Conservation (phyloP, 1,284 basidiomycete genomes). For the Rhodotorula sp. region DNA sequence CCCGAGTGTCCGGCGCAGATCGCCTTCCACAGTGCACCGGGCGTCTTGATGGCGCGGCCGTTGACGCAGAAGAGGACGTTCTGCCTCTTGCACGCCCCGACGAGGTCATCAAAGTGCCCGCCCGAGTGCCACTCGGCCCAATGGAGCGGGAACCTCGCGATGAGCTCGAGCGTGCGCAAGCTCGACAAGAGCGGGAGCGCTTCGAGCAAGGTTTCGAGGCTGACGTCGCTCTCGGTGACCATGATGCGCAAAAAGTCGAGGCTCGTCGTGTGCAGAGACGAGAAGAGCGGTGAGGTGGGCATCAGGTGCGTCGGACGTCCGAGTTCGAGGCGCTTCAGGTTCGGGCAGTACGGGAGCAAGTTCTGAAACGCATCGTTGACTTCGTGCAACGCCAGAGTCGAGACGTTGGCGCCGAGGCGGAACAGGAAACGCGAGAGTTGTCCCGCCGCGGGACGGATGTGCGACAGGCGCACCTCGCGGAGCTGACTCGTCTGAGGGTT, state of each 20-base stretch:
- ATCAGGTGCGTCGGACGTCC: neutral
- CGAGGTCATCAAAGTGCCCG: slow-evolving; percentile 1
- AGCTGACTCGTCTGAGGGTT: neutral
- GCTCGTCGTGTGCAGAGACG: neutral
- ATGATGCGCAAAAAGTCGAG: slow-evolving; percentile 22
- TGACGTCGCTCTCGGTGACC: neutral
- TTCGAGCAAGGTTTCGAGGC: neutral
- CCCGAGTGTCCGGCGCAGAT: neutral
- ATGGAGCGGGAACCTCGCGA: slow-evolving; percentile 14
- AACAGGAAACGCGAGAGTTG: slow-evolving; percentile 7
- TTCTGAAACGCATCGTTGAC: neutral
- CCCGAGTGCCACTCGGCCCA: slow-evolving; percentile 4
- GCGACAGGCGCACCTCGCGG: slow-evolving; percentile 16
- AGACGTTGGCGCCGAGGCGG: slow-evolving; percentile 11
- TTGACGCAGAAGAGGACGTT: slow-evolving; percentile 13
- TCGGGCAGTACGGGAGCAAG: neutral
- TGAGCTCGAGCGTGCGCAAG: slow-evolving; percentile 16
- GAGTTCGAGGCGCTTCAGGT: slow-evolving; percentile 27
- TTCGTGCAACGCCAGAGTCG: slow-evolving; percentile 20
- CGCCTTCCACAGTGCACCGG: slow-evolving; percentile 17
- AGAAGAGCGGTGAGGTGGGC: neutral
- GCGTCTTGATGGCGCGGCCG: slow-evolving; percentile 1
- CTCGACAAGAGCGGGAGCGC: neutral
- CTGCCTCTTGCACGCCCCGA: neutral
- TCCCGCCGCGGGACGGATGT: neutral